Base-by-base conservation (phyloP, 495 filamentous ascomycete species). In the Acidiella bohemica region DNA sequence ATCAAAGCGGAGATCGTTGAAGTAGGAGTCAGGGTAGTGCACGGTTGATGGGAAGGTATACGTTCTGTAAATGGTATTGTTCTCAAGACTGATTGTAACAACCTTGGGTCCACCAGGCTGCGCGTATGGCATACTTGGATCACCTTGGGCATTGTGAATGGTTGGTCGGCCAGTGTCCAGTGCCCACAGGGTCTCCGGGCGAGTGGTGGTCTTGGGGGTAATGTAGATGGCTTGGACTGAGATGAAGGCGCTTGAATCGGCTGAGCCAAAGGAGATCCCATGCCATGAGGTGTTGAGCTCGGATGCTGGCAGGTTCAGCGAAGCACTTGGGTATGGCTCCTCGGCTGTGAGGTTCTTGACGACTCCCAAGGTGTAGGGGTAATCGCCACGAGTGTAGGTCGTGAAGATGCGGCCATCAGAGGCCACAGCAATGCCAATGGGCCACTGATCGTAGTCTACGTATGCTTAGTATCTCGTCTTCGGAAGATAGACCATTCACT, bases 1-100 rank as follows among this genome's bases (percentile, higher is more conserved):
- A 33, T 66, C 61, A 32, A 64, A 63, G 28, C 61, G 57, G 1
- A 66, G 16, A 21, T 66, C 63, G 39, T 65, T 64, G 45, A 65
- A 53, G 38, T 60, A 65, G 7, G 51, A 56, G 32, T 64, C 62
- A 22, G 59, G 53, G 32, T 53, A 58, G 33, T 61, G 59, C 5
- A 65, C 60, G 6, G 34, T 47, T 1, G 55, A 13, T 0, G 60
- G 59, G 34, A 65, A 58, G 4, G 58, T 60, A 41, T 55, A 61
- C 5, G 60, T 62, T 21, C 42, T 39, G 16, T 44, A 45, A 29
- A 64, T 48, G 24, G 50, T 53, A 34, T 66, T 50, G 35, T 55
- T 61, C 12, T 55, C 51, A 9, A 66, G 28, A 26, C 60, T 49
- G 18, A 64, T 50, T 1, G 56, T 59, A 8, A 66, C 52, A 6